A percentile compares a stretch with the other conserved stretches of the same genome.
These are phyloP conservation scores for Microdochium trichocladiopsis DNA, from an alignment of 2,329 filamentous ascomycete genomes.

Conservation along the genomic window DNA sequence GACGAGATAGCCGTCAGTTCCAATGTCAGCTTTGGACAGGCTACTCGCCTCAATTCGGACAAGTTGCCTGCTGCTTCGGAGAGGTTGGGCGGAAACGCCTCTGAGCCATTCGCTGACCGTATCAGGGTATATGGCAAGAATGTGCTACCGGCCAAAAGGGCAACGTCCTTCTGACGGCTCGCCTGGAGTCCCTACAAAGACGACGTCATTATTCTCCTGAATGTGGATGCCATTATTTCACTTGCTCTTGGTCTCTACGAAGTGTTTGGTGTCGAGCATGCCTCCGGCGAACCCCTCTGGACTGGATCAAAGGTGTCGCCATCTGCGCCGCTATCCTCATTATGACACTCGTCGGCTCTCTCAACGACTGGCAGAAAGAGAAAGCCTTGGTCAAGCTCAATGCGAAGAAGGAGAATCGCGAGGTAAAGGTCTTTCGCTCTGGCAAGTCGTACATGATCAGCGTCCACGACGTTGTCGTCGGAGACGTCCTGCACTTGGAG, in stretches of 20 bases:
- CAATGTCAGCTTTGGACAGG: constrained; percentile 21
- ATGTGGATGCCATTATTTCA: constrained; percentile 61
- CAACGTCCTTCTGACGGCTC: constrained; percentile 49
- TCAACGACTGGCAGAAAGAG: constrained; percentile 59
- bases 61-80: constrained; percentile 6
- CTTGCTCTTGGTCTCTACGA: constrained; percentile 65
- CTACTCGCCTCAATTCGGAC: constrained; percentile 12
- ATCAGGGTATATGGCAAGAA: constrained; percentile 54
- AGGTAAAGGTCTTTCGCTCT: constrained; percentile 58
- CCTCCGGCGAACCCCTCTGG: constrained; percentile 35
- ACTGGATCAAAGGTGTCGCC: constrained; percentile 58
- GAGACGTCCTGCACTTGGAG: constrained; percentile 60
- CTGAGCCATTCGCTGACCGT: constrained; percentile 38
- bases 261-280: constrained; percentile 41
- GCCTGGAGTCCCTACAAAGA: constrained; percentile 69
- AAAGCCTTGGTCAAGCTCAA: constrained; percentile 53
- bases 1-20: constrained; percentile 47
- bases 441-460: constrained; percentile 54
- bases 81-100: background rate
- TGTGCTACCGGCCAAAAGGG: constrained; percentile 50
- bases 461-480: constrained; percentile 56
- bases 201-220: constrained; percentile 64
- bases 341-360: constrained; percentile 51
- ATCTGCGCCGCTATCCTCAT: constrained; percentile 56
- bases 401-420: constrained; percentile 50